These are phyloP conservation scores for Diatrype stigma DNA, from an alignment of 2,329 filamentous ascomycete species.

Conservation along the genomic window DNA sequence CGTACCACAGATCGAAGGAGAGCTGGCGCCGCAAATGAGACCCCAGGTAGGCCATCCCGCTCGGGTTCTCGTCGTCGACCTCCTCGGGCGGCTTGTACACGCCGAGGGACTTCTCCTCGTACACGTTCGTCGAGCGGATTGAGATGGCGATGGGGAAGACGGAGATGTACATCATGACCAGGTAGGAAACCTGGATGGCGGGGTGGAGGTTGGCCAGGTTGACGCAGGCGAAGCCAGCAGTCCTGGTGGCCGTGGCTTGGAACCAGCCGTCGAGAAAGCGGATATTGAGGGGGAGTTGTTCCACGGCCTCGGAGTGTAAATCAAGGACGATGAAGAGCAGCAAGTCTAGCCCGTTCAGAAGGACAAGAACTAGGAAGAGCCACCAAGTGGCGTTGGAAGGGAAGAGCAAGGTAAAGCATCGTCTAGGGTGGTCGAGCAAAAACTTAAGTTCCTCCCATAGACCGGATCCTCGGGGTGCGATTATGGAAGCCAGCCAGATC, in stretches of 20 bases:
- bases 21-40: slow-evolving; percentile 89
- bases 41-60: slow-evolving; percentile 77
- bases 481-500: slow-evolving; percentile 75
- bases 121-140: slow-evolving; percentile 90
- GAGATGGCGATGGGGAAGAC: slow-evolving; percentile 96
- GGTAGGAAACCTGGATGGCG: slow-evolving; percentile 86
- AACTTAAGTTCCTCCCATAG: slow-evolving; percentile 90
- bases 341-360: slow-evolving; percentile 79
- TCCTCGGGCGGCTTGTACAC: slow-evolving; percentile 58
- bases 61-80: slow-evolving; percentile 46
- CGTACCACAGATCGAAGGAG: slow-evolving; percentile 96
- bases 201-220: slow-evolving; percentile 77
- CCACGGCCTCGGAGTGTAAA: slow-evolving; percentile 68
- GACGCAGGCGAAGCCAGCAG: slow-evolving; percentile 83
- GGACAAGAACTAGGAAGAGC: slow-evolving; percentile 80
- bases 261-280: slow-evolving; percentile 84
- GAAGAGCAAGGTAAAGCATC: slow-evolving; percentile 94
- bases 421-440: slow-evolving; percentile 86
- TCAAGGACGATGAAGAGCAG: slow-evolving; percentile 92
- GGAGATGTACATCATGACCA: slow-evolving; percentile 99
- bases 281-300: slow-evolving; percentile 63
- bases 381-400: slow-evolving; percentile 91
- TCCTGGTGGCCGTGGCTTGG: slow-evolving; percentile 83
- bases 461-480: slow-evolving; percentile 61
- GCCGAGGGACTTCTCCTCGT: slow-evolving; percentile 84